Evolutionary conservation across 768 basidiomycete species (phyloP).

Genomic region (Boletus rufocinnamomeus): DNA sequence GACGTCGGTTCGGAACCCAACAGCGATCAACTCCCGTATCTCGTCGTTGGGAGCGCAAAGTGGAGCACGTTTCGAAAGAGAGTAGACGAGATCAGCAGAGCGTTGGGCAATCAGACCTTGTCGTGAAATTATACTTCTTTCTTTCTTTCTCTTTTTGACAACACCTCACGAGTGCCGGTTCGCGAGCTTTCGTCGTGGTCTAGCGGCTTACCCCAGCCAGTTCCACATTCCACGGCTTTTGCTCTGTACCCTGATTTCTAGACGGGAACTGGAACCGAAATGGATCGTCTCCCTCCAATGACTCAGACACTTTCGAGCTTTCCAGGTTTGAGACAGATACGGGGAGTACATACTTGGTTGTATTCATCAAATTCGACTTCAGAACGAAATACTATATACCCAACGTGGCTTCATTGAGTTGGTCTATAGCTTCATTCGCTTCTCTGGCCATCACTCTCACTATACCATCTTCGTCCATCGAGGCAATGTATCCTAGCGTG

Average conservation of each 20-base stretch:
- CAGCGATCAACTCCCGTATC: constrained; percentile 54
- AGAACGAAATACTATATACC: constrained; percentile 13
- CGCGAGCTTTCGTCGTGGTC: constrained; percentile 27
- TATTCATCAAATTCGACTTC: background rate
- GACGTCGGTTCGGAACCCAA: constrained; percentile 48
- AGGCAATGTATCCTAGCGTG: constrained; percentile 68
- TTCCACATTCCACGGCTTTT: constrained; percentile 20
- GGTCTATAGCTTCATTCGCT: constrained; percentile 53
- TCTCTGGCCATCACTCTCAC: constrained; percentile 80
- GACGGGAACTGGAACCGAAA: constrained; percentile 52
- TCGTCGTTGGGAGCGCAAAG: constrained; percentile 60
- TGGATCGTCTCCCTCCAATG: constrained; percentile 67
- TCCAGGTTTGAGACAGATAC: constrained; percentile 92
- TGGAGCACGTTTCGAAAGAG: constrained; percentile 70
- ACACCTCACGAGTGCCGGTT: constrained; percentile 19
- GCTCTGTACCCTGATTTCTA: constrained; percentile 10
- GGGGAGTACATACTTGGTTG: constrained; percentile 49
- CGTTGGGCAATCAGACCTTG: constrained; percentile 46
- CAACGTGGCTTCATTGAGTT: constrained; percentile 51
- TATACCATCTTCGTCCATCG: constrained; percentile 70
- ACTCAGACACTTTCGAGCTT: constrained; percentile 68
- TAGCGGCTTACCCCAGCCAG: constrained; percentile 26
- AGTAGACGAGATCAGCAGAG: constrained; percentile 74
- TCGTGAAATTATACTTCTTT: constrained; percentile 10
- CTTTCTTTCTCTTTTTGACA: background rate